A percentile compares a stretch with the other conserved stretches of the same genome.
These are phyloP conservation scores for Leccinum truebloodii DNA, from an alignment of 768 basidiomycete genomes.

Conservation along the genomic window DNA sequence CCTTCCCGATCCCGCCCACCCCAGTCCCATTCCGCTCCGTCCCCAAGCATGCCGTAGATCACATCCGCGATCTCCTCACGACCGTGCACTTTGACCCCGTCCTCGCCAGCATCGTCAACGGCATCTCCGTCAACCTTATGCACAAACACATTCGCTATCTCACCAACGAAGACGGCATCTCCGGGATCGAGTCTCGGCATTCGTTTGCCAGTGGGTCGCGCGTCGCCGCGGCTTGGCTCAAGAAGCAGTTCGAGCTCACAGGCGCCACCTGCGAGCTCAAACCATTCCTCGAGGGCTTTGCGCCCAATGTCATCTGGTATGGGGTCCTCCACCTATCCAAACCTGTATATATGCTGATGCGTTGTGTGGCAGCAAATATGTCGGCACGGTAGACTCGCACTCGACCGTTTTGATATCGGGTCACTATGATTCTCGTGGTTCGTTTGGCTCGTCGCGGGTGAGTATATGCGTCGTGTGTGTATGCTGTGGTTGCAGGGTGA, in stretches of 20 bases:
- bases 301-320: constrained; percentile 88
- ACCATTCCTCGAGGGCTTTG: constrained; percentile 68
- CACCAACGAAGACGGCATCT: constrained; percentile 76
- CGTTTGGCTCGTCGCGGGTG: constrained; percentile 71
- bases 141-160: constrained; percentile 74
- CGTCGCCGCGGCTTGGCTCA: constrained; percentile 44
- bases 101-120: constrained; percentile 66
- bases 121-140: constrained; percentile 67
- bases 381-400: constrained; percentile 42
- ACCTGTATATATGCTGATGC: not conserved
- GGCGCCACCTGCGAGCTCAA: constrained; percentile 74
- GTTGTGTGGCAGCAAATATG: constrained; percentile 47
- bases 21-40: constrained; percentile 58
- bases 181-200: constrained; percentile 77
- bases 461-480: not conserved
- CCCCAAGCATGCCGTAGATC: constrained; percentile 51
- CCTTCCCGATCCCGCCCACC: constrained; percentile 54
- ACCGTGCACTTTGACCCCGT: constrained; percentile 67
- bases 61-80: constrained; percentile 57
- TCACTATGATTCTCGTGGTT: constrained; percentile 91
- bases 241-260: constrained; percentile 65
- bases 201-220: constrained; percentile 70
- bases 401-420: constrained; percentile 76
- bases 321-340: not conserved
- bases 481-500: not conserved